Evolutionary conservation across 176 grass and related monocot genomes (phyloP).

Genomic region (Otatea glauca): DNA sequence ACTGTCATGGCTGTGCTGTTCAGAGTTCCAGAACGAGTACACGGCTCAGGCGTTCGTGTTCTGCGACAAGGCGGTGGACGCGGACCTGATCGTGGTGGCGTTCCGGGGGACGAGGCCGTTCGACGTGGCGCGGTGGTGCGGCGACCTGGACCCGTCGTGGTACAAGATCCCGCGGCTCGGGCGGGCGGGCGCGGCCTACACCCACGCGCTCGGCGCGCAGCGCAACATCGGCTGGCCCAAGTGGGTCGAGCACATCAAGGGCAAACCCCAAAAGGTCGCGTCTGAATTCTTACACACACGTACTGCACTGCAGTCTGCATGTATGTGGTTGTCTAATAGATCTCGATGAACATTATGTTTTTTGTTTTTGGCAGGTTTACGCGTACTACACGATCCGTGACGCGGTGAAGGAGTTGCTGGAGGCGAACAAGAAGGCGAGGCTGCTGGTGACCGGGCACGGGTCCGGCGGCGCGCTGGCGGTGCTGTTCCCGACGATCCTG

Average conservation of each 20-base stretch:
- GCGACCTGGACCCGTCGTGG: conserved; percentile 69
- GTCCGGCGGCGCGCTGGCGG: conserved; percentile 61
- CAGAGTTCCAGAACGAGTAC: conserved; percentile 55
- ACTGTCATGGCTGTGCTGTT: not conserved
- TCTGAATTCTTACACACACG: not conserved
- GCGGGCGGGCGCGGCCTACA: conserved; percentile 53
- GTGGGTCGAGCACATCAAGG: conserved; percentile 44
- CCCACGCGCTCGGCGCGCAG: conserved; percentile 62
- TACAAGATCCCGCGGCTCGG: conserved; percentile 64
- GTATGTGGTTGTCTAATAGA: not conserved
- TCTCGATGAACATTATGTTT: not conserved
- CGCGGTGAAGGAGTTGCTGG: conserved; percentile 34
- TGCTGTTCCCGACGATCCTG: conserved; percentile 57
- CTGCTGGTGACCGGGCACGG: conserved; percentile 66
- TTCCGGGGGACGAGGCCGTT: conserved; percentile 62
- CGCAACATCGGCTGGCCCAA: conserved; percentile 53
- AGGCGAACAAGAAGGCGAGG: conserved; percentile 46
- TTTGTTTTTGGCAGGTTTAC: conserved; percentile 11
- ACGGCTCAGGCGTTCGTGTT: conserved; percentile 57
- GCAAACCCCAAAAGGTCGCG: conserved; percentile 35
- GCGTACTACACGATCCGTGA: conserved; percentile 66
- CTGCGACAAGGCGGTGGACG: conserved; percentile 50
- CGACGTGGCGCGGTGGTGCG: conserved; percentile 55
- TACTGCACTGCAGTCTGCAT: not conserved
- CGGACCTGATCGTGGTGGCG: conserved; percentile 63